A percentile compares a stretch with the other conserved stretches of the same genome.
Conservation (phyloP, 2,329 filamentous ascomycete genomes). For the Lojkania enalia region DNA sequence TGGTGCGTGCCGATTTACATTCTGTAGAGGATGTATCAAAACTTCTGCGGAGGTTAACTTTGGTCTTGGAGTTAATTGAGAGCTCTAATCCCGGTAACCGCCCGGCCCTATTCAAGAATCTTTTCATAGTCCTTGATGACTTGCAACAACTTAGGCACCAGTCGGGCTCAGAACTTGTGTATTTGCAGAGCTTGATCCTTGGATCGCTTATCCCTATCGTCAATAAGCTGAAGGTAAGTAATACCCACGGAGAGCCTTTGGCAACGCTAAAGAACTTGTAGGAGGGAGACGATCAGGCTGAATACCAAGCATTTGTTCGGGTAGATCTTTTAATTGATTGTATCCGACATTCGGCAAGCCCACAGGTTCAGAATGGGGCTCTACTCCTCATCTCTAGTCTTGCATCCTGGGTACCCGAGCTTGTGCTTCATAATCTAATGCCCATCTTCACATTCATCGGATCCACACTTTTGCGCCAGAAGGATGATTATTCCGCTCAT, state of each 20-base stretch:
- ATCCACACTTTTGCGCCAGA: constrained; percentile 84
- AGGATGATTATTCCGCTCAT: constrained; percentile 94
- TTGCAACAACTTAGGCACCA: constrained; percentile 82
- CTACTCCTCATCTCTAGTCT: constrained; percentile 85
- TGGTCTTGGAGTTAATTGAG: constrained; percentile 87
- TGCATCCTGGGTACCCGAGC: constrained; percentile 83
- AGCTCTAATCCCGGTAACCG: constrained; percentile 75
- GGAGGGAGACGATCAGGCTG: constrained; percentile 54
- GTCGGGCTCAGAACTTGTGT: constrained; percentile 83
- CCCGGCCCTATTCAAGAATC: constrained; percentile 72
- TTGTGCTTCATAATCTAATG: constrained; percentile 97
- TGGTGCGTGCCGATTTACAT: constrained; percentile 63
- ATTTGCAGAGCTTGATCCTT: constrained; percentile 83
- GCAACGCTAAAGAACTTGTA: constrained; percentile 10
- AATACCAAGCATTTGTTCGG: constrained; percentile 79
- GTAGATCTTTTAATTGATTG: constrained; percentile 92
- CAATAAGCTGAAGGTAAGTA: constrained; percentile 65
- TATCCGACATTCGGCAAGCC: constrained; percentile 86
- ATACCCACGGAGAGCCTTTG: not conserved
- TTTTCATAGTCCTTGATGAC: constrained; percentile 86
- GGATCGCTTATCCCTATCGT: constrained; percentile 83
- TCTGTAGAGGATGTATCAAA: constrained; percentile 67
- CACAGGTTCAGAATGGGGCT: constrained; percentile 90
- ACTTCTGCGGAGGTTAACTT: constrained; percentile 75
- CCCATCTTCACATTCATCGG: constrained; percentile 99